Percentiles rank a stretch among this genome's conserved stretches.
These are phyloP conservation scores for Chenopodium berlandieri DNA, from an alignment of 148 eudicot species.

Conservation along the genomic window DNA sequence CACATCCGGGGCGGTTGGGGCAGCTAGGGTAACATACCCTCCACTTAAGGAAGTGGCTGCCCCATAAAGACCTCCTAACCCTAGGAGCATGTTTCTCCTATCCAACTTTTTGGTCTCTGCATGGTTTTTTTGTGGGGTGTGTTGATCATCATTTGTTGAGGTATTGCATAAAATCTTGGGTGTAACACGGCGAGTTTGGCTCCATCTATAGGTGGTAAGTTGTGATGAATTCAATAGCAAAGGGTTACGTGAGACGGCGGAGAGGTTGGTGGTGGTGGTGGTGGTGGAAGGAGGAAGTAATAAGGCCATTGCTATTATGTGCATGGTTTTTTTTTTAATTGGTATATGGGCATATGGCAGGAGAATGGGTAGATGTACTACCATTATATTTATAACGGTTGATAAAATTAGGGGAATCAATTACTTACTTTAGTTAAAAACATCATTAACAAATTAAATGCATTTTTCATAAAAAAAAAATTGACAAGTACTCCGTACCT, in stretches of 20 bases:
- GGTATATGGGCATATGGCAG: too few species aligned
- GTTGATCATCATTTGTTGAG: constrained; percentile 11
- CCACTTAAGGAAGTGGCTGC: constrained; percentile 37
- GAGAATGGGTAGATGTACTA: background rate
- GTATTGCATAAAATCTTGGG: constrained; percentile 18
- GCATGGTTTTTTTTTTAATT: background rate
- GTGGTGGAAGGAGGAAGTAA: constrained; percentile 16
- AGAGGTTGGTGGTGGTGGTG: background rate
- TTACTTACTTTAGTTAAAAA: too few species aligned
- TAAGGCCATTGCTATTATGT: constrained; percentile 11
- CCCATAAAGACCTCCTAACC: constrained; percentile 67
- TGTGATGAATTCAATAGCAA: constrained; percentile 13
- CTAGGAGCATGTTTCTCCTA: constrained; percentile 61
- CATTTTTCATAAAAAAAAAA: background rate
- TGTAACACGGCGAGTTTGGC: background rate
- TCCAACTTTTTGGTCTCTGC: constrained; percentile 36
- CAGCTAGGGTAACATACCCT: constrained; percentile 34
- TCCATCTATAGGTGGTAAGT: background rate
- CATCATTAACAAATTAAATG: too few species aligned
- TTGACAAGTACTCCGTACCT: background rate
- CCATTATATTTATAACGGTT: background rate
- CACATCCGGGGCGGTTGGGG: constrained; percentile 57
- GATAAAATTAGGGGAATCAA: too few species aligned
- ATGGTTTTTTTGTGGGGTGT: constrained; percentile 1
- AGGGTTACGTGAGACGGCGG: background rate